Percentiles rank a stretch among this genome's conserved stretches.
Evolutionary conservation across 1,284 basidiomycete species (phyloP).

Genomic region (Cutaneotrichosporon sp.): DNA sequence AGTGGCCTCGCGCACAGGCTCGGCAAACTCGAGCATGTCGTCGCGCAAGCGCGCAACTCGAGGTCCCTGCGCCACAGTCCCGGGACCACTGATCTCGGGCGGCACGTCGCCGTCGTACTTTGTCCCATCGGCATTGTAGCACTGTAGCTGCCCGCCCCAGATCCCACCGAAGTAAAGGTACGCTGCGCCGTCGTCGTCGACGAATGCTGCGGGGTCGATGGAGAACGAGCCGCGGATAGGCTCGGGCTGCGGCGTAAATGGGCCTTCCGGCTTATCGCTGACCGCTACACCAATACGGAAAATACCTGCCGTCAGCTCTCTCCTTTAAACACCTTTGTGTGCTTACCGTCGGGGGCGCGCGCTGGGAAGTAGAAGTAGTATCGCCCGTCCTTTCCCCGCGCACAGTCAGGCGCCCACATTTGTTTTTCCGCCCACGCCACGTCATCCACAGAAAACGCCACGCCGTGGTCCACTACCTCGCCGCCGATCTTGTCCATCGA

Average conservation of each 20-base stretch:
- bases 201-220: constrained; percentile 38
- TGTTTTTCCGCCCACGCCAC: constrained; percentile 37
- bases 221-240: constrained; percentile 31
- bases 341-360: constrained; percentile 31
- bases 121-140: constrained; percentile 23
- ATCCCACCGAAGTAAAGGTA: constrained; percentile 40
- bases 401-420: constrained; percentile 38
- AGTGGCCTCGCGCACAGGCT: constrained; percentile 23
- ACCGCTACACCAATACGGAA: constrained; percentile 38
- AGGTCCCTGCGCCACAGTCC: constrained; percentile 25
- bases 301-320: constrained; percentile 22
- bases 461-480: constrained; percentile 34
- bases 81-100: constrained; percentile 25
- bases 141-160: constrained; percentile 41
- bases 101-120: constrained; percentile 25
- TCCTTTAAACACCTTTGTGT: neutral
- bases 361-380: constrained; percentile 41
- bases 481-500: constrained; percentile 28
- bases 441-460: constrained; percentile 27
- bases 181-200: constrained; percentile 31
- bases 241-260: constrained; percentile 31
- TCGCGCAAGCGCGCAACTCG: constrained; percentile 27
- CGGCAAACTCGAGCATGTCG: constrained; percentile 32
- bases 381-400: constrained; percentile 26
- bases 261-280: constrained; percentile 28